Conservation (phyloP, 2,329 filamentous ascomycete species). For the Cryphonectria naterciae region DNA sequence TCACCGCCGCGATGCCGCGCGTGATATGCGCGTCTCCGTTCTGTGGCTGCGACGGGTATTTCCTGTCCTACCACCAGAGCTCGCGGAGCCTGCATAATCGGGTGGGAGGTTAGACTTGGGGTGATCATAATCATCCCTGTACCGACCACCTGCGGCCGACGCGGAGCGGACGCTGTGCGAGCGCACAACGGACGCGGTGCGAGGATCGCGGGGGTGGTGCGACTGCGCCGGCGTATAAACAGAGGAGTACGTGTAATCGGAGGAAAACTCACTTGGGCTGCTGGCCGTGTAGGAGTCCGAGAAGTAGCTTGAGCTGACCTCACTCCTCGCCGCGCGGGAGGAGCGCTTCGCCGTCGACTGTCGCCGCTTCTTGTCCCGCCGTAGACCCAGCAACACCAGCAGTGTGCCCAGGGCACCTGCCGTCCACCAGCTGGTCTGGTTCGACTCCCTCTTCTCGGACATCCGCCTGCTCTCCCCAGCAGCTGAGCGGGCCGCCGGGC, state of each 20-base stretch:
- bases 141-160: conserved; percentile 15
- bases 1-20: conserved; percentile 27
- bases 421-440: conserved; percentile 57
- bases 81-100: conserved; percentile 36
- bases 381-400: conserved; percentile 57
- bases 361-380: conserved; percentile 53
- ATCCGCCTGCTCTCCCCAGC: conserved; percentile 46
- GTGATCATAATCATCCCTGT: conserved; percentile 28
- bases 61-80: conserved; percentile 49
- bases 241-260: conserved; percentile 28
- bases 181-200: conserved; percentile 17
- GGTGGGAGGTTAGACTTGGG: conserved; percentile 28
- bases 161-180: conserved; percentile 20
- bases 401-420: conserved; percentile 57
- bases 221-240: conserved; percentile 26
- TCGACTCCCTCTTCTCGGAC: conserved; percentile 40
- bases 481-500: conserved; percentile 48
- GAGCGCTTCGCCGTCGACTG: conserved; percentile 42
- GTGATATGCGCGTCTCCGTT: conserved; percentile 29
- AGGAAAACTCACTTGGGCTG: conserved; percentile 54
- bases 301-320: conserved; percentile 56
- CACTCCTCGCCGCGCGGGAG: conserved; percentile 40
- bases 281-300: conserved; percentile 58
- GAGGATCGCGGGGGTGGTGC: conserved; percentile 16
- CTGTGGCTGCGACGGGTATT: conserved; percentile 37